These are phyloP conservation scores for Carex kokanica DNA, from an alignment of 176 grass and related monocot genomes.

Conservation along the genomic window DNA sequence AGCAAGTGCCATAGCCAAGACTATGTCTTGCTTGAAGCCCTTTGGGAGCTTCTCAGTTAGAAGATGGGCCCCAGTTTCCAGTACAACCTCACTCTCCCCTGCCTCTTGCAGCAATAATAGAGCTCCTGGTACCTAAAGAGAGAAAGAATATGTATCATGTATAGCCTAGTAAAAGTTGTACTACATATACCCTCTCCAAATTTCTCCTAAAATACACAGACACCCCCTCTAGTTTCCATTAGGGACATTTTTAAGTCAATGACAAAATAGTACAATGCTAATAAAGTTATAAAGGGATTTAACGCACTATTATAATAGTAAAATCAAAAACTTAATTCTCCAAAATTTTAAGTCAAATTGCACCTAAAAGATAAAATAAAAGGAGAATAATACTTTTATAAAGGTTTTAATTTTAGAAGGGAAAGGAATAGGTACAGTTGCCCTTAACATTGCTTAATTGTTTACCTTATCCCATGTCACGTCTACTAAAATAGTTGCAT, in stretches of 20 bases:
- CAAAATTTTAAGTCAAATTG: not conserved
- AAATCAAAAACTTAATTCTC: not conserved
- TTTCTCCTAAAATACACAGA: not conserved
- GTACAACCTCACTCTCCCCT: constrained; percentile 59
- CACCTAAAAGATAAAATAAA: not conserved
- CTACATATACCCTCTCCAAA: not conserved
- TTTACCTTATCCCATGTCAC: constrained; percentile 84
- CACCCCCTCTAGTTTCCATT: not conserved
- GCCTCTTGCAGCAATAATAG: constrained; percentile 78
- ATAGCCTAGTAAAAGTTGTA: not conserved
- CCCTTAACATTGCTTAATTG: not conserved
- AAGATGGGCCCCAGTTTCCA: constrained; percentile 46
- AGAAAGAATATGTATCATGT: not conserved
- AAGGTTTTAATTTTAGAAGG: not conserved
- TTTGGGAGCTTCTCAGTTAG: constrained; percentile 62
- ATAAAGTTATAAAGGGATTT: not conserved
- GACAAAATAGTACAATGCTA: not conserved
- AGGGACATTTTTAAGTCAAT: not conserved
- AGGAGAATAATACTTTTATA: not conserved
- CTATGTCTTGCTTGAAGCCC: constrained; percentile 87
- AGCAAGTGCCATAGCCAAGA: constrained; percentile 76
- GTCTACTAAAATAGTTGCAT: constrained; percentile 38
- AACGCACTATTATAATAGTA: not conserved
- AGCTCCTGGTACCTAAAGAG: constrained; percentile 64
- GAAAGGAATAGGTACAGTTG: not conserved